Base-by-base conservation (phyloP, 495 filamentous ascomycete species). In the Trypethelium eluteriae region DNA sequence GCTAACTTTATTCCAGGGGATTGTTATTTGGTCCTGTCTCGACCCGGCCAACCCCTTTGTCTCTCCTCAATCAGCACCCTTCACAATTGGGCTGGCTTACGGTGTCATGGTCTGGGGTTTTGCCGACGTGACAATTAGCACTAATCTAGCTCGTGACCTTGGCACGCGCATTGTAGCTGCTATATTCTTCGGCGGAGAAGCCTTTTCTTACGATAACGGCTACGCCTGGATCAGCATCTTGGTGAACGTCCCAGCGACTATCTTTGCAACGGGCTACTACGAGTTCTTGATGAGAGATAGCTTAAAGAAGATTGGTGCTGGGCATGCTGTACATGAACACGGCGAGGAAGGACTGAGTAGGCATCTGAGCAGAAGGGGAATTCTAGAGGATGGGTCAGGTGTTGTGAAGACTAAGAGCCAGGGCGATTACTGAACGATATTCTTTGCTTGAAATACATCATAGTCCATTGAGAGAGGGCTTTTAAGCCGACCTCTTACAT, bases 31-130 rank as follows among this genome's bases (percentile, higher is more conserved):
- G 82, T 74, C 82, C 38, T 75, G 73, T 64, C 79, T 84, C 64
- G 82, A 83, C 69, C 81, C 81, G 1, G 80, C 81, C 4, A 84
- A 84, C 69, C 82, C 81, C 11, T 83, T 84, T 72, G 73, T 83
- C 39, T 74, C 78, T 1, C 76, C 82, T 6, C 32, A 73, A 16
- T 66, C 67, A 62, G 80, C 76, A 9, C 82, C 82, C 10, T 82
- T 82, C 64, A 69, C 78, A 49, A 82, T 84, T 64, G 82, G 82
- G 14, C 66, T 83, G 4, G 82, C 76, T 9, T 83, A 82, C 69
- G 79, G 69, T n/a, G 18, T 34, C 18, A 64, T 68, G 66, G 39
- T 69, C 12, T 64, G 39, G 39, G 61, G 61, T 18, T 67, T 66
- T 36, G 68, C 68, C 18, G 72, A 77, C 62, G 74, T 79, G 34